phyloP scores from a whole-genome alignment of 129 eudicot species.

The Daucus carota region DH1_v3.0 NC_030389.2:10360501-10361000 shows the following conservation, averaged over 20 bases:
- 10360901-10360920: conserved; percentile 23
- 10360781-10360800: neutral
- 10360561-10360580: conserved; percentile 86
- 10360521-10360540: neutral
- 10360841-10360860: conserved; percentile 27
- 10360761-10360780: neutral
- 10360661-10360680: conserved; percentile 20
- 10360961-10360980: conserved; percentile 28
- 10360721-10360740: neutral
- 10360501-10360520: conserved; percentile 4
- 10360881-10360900: conserved; percentile 28
- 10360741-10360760: neutral
- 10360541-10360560: conserved; percentile 42
- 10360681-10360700: conserved; percentile 24
- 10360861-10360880: conserved; percentile 27
- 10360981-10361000: conserved; percentile 37
- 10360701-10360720: neutral
- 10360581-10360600: conserved; percentile 96
- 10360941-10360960: conserved; percentile 32
- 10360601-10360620: conserved; percentile 37
- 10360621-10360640: conserved; percentile 26
- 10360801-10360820: conserved; percentile 24
- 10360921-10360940: conserved; percentile 31
- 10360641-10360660: conserved; percentile 30
- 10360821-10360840: conserved; percentile 21